These are phyloP conservation scores for Babesia bigemina DNA, from an alignment of 169 alveolate genomes.

Conservation along the genomic window DNA sequence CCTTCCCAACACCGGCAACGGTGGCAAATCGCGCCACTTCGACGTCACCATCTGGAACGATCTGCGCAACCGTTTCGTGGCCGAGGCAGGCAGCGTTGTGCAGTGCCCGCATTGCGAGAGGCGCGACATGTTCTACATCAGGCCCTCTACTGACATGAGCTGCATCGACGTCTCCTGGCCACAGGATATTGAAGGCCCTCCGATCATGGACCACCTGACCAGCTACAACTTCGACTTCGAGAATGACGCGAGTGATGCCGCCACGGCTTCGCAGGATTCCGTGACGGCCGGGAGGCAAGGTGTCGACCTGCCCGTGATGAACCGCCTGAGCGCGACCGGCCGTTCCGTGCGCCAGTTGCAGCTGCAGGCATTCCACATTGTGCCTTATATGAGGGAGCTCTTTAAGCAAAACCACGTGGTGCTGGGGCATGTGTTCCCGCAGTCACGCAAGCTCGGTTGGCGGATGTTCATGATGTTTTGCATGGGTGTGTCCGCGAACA, in stretches of 20 bases:
- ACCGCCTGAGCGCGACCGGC: slow-evolving; percentile 69
- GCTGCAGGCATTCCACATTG: slow-evolving; percentile 82
- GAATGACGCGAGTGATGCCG: neutral
- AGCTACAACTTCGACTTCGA: slow-evolving; percentile 16
- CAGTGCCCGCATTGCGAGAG: slow-evolving; percentile 45
- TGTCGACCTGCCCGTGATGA: slow-evolving; percentile 9
- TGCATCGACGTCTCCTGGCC: slow-evolving; percentile 62
- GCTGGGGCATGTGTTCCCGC: slow-evolving; percentile 76
- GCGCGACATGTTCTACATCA: slow-evolving; percentile 18
- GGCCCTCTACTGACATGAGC: slow-evolving; percentile 30
- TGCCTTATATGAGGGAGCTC: slow-evolving; percentile 74
- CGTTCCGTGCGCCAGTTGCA: slow-evolving; percentile 76
- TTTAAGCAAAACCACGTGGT: slow-evolving; percentile 74
- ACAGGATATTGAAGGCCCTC: slow-evolving; percentile 30
- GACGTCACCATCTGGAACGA: slow-evolving; percentile 57
- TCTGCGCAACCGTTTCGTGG: slow-evolving; percentile 49
- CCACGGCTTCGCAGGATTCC: neutral
- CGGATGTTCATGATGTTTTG: slow-evolving; percentile 75
- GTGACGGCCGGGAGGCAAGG: neutral
- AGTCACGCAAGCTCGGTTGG: slow-evolving; percentile 72
- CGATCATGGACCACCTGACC: slow-evolving; percentile 18
- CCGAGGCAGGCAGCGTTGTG: slow-evolving; percentile 11
- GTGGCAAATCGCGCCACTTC: neutral
- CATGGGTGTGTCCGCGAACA: slow-evolving; percentile 83
- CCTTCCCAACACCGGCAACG: slow-evolving; percentile 2